Evolutionary conservation across 768 basidiomycete species (phyloP).

Genomic region (Mycena vitilis): DNA sequence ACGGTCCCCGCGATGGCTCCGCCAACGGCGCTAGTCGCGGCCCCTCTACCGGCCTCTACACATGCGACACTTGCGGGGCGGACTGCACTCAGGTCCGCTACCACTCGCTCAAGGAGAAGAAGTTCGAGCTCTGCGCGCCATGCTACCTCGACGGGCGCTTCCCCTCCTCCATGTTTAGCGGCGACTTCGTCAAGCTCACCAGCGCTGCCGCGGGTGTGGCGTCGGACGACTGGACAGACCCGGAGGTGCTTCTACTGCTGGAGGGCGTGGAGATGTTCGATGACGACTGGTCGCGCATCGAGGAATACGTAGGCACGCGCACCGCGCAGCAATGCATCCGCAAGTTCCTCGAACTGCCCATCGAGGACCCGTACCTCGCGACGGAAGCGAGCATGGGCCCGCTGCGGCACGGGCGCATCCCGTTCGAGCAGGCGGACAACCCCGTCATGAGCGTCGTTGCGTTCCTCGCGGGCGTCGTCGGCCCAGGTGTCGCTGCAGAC

Average conservation of each 20-base stretch:
- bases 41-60: constrained; percentile 53
- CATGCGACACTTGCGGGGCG: constrained; percentile 94
- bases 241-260: constrained; percentile 88
- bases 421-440: constrained; percentile 95
- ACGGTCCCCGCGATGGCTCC: constrained; percentile 60
- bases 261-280: constrained; percentile 99
- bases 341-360: constrained; percentile 95
- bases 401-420: constrained; percentile 80
- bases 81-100: constrained; percentile 93
- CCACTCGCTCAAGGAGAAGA: constrained; percentile 92
- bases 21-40: constrained; percentile 58
- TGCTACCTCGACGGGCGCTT: constrained; percentile 98
- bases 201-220: constrained; percentile 53
- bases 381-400: constrained; percentile 82
- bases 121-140: constrained; percentile 88
- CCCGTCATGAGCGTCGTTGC: constrained; percentile 99
- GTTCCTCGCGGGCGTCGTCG: constrained; percentile 93
- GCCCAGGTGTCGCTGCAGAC: constrained; percentile 90
- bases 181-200: constrained; percentile 94
- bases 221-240: constrained; percentile 87
- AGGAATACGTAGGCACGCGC: constrained; percentile 93
- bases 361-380: constrained; percentile 93
- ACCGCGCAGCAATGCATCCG: constrained; percentile 95
- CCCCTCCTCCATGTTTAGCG: constrained; percentile 95
- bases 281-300: constrained; percentile 94